Evolutionary conservation across 257 asterid genomes (phyloP).

Genomic region (Petrea volubilis): DNA sequence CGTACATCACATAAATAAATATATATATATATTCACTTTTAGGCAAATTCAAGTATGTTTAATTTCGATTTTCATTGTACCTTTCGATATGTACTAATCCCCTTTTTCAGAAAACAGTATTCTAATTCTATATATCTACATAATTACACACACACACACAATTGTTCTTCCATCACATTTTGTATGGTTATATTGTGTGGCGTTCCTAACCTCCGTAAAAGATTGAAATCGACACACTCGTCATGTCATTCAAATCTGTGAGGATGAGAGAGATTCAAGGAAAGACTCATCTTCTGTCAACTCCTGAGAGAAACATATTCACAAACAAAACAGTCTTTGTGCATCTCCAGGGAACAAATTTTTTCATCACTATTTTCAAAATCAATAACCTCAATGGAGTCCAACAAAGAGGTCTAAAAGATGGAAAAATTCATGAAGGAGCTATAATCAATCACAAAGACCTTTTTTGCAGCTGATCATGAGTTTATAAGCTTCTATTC

Average conservation of each 20-base stretch:
- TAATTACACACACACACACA: too few relatives aligned
- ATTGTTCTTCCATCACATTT: too few relatives aligned
- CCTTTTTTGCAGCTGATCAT: background rate
- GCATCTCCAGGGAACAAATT: slow-evolving; percentile 6
- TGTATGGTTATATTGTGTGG: too few relatives aligned
- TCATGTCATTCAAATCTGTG: slow-evolving; percentile 28
- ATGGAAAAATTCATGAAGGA: background rate
- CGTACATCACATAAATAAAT: too few relatives aligned
- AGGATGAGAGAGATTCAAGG: slow-evolving; percentile 27
- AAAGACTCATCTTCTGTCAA: slow-evolving; percentile 1
- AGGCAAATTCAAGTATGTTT: too few relatives aligned
- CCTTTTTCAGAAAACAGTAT: too few relatives aligned
- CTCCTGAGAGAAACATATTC: background rate
- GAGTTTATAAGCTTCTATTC: background rate
- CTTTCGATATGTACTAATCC: too few relatives aligned
- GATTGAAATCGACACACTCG: too few relatives aligned
- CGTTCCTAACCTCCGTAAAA: too few relatives aligned
- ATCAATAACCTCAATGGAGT: background rate
- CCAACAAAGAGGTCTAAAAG: background rate
- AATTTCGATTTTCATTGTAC: too few relatives aligned
- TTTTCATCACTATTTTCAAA: background rate
- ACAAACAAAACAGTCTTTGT: slow-evolving; percentile 6
- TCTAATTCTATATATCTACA: too few relatives aligned
- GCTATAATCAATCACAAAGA: background rate
- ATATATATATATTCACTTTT: too few relatives aligned